Evolutionary conservation across 306 rosid species (phyloP).

Genomic region (Trifolium fragiferum): DNA sequence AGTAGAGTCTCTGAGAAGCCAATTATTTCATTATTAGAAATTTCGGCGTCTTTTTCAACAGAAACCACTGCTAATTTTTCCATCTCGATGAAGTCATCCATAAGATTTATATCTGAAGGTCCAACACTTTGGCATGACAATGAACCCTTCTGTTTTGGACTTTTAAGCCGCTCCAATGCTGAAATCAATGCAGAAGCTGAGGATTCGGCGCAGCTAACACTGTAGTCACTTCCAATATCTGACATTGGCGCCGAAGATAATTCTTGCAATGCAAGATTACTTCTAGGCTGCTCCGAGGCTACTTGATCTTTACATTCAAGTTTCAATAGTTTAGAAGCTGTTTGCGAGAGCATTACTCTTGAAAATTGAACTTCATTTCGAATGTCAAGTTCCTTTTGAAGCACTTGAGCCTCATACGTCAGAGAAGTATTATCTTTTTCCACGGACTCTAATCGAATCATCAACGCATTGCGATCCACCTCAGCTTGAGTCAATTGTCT

Average conservation of each 20-base stretch:
- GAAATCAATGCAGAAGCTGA: constrained; percentile 79
- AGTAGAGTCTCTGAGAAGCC: background rate
- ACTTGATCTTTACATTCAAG: constrained; percentile 53
- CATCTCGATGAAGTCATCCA: constrained; percentile 94
- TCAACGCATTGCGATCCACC: constrained; percentile 58
- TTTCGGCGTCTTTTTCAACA: constrained; percentile 44
- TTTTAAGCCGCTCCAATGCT: constrained; percentile 68
- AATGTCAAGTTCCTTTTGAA: constrained; percentile 78
- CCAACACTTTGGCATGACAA: constrained; percentile 56
- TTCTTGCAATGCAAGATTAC: constrained; percentile 51
- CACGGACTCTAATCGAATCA: constrained; percentile 63
- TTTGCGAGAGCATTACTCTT: constrained; percentile 60
- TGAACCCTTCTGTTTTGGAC: constrained; percentile 57
- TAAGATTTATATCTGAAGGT: constrained; percentile 69
- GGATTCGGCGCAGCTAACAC: constrained; percentile 74
- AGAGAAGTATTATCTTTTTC: constrained; percentile 70
- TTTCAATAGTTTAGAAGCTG: constrained; percentile 63
- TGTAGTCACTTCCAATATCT: constrained; percentile 75
- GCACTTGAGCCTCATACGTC: constrained; percentile 73
- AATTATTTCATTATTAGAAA: background rate
- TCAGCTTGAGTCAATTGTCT: constrained; percentile 63
- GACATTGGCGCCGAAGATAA: constrained; percentile 59
- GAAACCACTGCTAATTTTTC: constrained; percentile 83
- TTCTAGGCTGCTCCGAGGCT: constrained; percentile 50
- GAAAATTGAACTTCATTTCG: constrained; percentile 70